Percentiles rank a stretch among this genome's conserved stretches.
These are phyloP conservation scores for Colletotrichum neosansevieriae DNA, from an alignment of 2,329 filamentous ascomycete species.

Conservation along the genomic window DNA sequence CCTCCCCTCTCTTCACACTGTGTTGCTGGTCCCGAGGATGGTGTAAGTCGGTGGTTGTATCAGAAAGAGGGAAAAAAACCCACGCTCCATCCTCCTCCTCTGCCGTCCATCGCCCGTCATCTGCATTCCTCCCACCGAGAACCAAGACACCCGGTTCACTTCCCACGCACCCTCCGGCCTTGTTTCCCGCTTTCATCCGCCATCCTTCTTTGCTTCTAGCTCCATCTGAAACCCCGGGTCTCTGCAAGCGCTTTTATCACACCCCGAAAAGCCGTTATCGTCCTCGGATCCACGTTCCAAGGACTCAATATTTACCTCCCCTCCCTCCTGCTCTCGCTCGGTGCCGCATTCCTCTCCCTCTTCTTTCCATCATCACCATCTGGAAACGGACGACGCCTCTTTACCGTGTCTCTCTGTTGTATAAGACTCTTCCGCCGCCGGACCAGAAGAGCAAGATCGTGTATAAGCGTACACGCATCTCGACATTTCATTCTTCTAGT, in stretches of 20 bases:
- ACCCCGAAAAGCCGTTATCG: slow-evolving; percentile 36
- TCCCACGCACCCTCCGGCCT: slow-evolving; percentile 25
- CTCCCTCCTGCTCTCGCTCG: slow-evolving; percentile 33
- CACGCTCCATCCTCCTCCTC: background rate
- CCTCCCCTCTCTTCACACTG: slow-evolving; percentile 8
- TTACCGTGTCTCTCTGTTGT: slow-evolving; percentile 7
- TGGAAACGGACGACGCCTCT: slow-evolving; percentile 29
- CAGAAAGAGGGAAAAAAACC: slow-evolving; percentile 3
- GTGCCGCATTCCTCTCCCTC: slow-evolving; percentile 31
- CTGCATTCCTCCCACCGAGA: slow-evolving; percentile 34
- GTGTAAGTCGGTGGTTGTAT: slow-evolving; percentile 34
- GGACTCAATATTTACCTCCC: slow-evolving; percentile 36
- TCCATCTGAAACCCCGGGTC: slow-evolving; percentile 26
- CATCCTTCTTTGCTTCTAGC: slow-evolving; percentile 30
- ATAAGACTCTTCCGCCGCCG: slow-evolving; percentile 27
- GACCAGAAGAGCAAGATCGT: slow-evolving; percentile 33
- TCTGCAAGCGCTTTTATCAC: slow-evolving; percentile 35
- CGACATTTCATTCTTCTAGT: slow-evolving; percentile 40
- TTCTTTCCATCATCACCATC: slow-evolving; percentile 23
- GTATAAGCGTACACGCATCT: slow-evolving; percentile 35
- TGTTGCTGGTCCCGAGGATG: slow-evolving; percentile 26
- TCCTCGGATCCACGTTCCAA: slow-evolving; percentile 32
- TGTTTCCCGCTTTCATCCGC: slow-evolving; percentile 37
- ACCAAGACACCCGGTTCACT: slow-evolving; percentile 16
- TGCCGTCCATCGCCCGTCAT: slow-evolving; percentile 26